A percentile compares a stretch with the other conserved stretches of the same genome.
phyloP scores from a whole-genome alignment of 1,139 yeast species.

The Meyerozyma sp. region DNA sequence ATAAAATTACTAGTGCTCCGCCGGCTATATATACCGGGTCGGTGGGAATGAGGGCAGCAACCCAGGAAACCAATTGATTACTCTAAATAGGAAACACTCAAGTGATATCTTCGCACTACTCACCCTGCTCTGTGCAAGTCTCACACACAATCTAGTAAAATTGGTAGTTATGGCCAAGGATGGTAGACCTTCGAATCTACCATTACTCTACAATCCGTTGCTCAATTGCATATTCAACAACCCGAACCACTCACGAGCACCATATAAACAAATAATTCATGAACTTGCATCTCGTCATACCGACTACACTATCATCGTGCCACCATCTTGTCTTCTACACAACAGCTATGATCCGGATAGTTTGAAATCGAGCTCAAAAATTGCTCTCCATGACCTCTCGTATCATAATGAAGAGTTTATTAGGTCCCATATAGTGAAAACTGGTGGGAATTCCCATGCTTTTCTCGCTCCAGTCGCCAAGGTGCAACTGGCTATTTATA shows the following conservation, averaged over 20 bases:
- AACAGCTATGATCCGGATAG: conserved; percentile 49
- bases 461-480: conserved; percentile 38
- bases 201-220: conserved; percentile 55
- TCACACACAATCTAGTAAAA: neutral
- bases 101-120: neutral
- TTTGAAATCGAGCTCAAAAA: conserved; percentile 19
- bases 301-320: conserved; percentile 55
- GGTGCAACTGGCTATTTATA: conserved; percentile 40
- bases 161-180: neutral
- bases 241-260: conserved; percentile 48
- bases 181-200: conserved; percentile 17
- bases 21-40: conserved; percentile 32
- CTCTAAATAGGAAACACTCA: neutral
- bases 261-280: conserved; percentile 43
- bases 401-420: conserved; percentile 58
- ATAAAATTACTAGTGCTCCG: neutral
- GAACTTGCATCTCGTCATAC: conserved; percentile 36
- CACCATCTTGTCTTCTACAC: conserved; percentile 49
- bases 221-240: conserved; percentile 66
- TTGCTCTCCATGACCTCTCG: conserved; percentile 51
- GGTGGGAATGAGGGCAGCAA: conserved; percentile 26
- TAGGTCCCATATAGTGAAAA: conserved; percentile 59
- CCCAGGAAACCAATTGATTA: conserved; percentile 29
- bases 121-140: neutral
- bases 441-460: conserved; percentile 22